These are phyloP conservation scores for Aspergillus ustus DNA, from an alignment of 2,329 filamentous ascomycete genomes.

Conservation along the genomic window DNA sequence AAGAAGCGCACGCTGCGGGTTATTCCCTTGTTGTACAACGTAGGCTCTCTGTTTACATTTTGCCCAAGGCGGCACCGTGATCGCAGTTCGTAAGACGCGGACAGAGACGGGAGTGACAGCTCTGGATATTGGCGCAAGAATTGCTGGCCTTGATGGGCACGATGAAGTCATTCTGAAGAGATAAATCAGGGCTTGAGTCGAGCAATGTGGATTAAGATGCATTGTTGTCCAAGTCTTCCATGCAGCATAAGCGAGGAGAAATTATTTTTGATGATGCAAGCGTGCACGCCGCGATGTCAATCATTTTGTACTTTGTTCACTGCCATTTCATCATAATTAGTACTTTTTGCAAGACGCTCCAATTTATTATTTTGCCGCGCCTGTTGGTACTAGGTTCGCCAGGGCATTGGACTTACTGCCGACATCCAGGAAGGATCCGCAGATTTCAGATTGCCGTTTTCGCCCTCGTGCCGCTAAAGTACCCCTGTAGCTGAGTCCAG, in stretches of 20 bases:
- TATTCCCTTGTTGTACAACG: constrained; percentile 14
- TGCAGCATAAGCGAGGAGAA: constrained; percentile 17
- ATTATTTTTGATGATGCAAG: constrained; percentile 16
- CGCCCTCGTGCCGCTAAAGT: constrained; percentile 27
- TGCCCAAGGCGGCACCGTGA: constrained; percentile 8
- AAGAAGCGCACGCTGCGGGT: constrained; percentile 13
- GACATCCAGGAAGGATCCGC: constrained; percentile 27
- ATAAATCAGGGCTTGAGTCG: constrained; percentile 11
- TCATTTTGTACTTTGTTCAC: constrained; percentile 14
- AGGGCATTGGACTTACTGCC: constrained; percentile 16
- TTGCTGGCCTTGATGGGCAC: not conserved
- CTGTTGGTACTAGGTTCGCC: constrained; percentile 12
- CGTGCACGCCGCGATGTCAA: constrained; percentile 11
- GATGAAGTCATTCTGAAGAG: constrained; percentile 10
- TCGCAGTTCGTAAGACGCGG: not conserved
- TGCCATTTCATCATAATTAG: constrained; percentile 16
- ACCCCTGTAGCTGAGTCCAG: constrained; percentile 24
- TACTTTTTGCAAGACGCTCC: constrained; percentile 16
- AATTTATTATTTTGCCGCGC: constrained; percentile 19
- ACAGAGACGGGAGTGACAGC: not conserved
- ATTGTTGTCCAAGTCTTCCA: constrained; percentile 15
- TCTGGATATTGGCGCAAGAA: not conserved
- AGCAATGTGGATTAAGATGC: constrained; percentile 12
- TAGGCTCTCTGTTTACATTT: constrained; percentile 13
- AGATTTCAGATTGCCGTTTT: constrained; percentile 30